Percentiles rank a stretch among this genome's conserved stretches.
phyloP scores from a whole-genome alignment of 2,329 filamentous ascomycete species.

The Alternaria postmessia region DNA sequence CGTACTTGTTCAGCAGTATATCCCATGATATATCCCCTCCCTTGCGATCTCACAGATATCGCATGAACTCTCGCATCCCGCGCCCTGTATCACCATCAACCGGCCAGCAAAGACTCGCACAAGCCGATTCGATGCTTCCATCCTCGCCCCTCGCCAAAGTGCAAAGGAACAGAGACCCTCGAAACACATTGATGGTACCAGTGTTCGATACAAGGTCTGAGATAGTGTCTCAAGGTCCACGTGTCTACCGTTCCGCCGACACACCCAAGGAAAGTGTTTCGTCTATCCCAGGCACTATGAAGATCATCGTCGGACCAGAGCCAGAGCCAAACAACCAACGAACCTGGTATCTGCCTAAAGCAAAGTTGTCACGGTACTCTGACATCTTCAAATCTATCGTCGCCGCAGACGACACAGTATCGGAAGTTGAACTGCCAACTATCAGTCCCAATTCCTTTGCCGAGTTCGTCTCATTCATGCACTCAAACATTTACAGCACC shows the following conservation, averaged over 20 bases:
- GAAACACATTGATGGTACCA: background rate
- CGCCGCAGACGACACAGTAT: background rate
- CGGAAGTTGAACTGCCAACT: background rate
- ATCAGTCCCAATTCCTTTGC: conserved; percentile 17
- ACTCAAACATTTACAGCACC: conserved; percentile 29
- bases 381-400: conserved; percentile 8
- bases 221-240: background rate
- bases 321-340: background rate
- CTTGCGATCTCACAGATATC: background rate
- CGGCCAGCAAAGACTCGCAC: background rate
- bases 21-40: background rate
- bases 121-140: conserved; percentile 7
- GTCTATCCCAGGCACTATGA: conserved; percentile 5
- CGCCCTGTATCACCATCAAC: background rate
- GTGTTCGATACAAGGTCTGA: background rate
- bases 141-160: background rate
- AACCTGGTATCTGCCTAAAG: conserved; percentile 18
- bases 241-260: background rate
- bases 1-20: background rate
- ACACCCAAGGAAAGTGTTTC: background rate
- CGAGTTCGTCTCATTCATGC: conserved; percentile 28
- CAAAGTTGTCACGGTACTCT: conserved; percentile 18
- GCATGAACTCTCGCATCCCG: background rate
- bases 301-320: conserved; percentile 15
- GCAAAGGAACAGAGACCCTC: background rate